A percentile compares a stretch with the other conserved stretches of the same genome.
These are phyloP conservation scores for Adansonia grandidieri DNA, from an alignment of 441 rosid genomes.

Conservation along the genomic window DNA sequence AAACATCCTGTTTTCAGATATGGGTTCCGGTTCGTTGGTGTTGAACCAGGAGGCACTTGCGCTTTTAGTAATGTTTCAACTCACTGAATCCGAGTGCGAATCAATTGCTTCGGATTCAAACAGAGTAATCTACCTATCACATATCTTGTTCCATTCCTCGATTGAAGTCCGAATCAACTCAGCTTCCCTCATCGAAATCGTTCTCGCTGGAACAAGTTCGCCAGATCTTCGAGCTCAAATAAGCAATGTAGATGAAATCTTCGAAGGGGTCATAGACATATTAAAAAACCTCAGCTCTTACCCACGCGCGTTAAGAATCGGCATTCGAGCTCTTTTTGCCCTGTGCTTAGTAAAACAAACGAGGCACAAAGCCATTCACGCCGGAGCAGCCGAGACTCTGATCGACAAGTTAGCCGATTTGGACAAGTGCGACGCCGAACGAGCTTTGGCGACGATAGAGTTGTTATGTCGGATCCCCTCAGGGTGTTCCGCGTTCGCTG, in stretches of 20 bases:
- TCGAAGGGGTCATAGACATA: constrained; percentile 68
- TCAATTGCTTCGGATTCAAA: constrained; percentile 50
- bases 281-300: constrained; percentile 44
- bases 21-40: constrained; percentile 45
- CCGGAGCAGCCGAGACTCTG: constrained; percentile 74
- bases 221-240: constrained; percentile 58
- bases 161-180: constrained; percentile 77
- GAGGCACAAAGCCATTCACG: constrained; percentile 63
- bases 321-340: constrained; percentile 71
- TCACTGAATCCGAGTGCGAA: constrained; percentile 58
- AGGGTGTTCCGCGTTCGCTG: constrained; percentile 67
- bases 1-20: constrained; percentile 44
- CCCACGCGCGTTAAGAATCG: constrained; percentile 72
- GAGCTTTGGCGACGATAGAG: constrained; percentile 84
- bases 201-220: constrained; percentile 62
- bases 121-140: constrained; percentile 47
- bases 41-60: constrained; percentile 65
- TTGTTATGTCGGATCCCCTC: constrained; percentile 65
- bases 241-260: constrained; percentile 49
- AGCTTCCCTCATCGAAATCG: constrained; percentile 72
- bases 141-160: constrained; percentile 61
- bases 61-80: constrained; percentile 65
- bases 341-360: constrained; percentile 72
- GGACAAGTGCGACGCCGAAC: constrained; percentile 78
- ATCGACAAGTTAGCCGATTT: constrained; percentile 67